These are phyloP conservation scores for Mortierella sp. DNA, from an alignment of 371 early-diverging fungal species.

Conservation along the genomic window DNA sequence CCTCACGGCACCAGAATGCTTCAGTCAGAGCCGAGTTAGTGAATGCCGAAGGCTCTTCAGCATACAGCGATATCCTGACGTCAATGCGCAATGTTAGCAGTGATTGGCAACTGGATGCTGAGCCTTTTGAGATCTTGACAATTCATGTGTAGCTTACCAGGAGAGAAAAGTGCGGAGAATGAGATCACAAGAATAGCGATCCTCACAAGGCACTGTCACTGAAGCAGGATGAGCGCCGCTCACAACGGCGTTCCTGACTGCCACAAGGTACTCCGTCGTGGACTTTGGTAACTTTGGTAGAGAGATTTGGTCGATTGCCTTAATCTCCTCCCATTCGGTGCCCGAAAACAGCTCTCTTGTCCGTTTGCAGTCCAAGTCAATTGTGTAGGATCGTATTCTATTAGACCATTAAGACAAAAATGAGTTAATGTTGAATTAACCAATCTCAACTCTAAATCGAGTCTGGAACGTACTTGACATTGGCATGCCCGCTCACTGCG, in stretches of 20 bases:
- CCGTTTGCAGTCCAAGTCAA: constrained; percentile 5
- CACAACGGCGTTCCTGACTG: too few species aligned
- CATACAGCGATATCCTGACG: constrained; percentile 13
- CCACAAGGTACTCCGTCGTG: too few species aligned
- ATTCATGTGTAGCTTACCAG: constrained; percentile 2
- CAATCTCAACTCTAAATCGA: too few species aligned
- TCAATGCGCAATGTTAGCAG: constrained; percentile 5
- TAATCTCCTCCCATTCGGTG: constrained; percentile 11
- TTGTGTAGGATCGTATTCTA: constrained; percentile 12
- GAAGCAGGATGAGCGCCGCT: too few species aligned
- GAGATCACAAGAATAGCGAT: too few species aligned
- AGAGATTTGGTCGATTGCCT: too few species aligned
- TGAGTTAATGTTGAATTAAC: constrained; percentile 1
- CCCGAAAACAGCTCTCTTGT: constrained; percentile 7
- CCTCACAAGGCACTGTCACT: too few species aligned
- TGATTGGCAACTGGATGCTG: too few species aligned
- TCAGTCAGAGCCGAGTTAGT: constrained; percentile 16
- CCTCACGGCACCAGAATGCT: constrained; percentile 22
- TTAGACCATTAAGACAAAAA: not conserved
- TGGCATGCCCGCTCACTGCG: constrained; percentile 5
- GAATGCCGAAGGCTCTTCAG: constrained; percentile 17
- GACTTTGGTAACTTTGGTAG: too few species aligned
- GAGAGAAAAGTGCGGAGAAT: too few species aligned
- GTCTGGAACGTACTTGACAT: constrained; percentile 15
- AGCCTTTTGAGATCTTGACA: not conserved